Evolutionary conservation across 768 basidiomycete genomes (phyloP).

Genomic region (Fomitopsis pulvina): DNA sequence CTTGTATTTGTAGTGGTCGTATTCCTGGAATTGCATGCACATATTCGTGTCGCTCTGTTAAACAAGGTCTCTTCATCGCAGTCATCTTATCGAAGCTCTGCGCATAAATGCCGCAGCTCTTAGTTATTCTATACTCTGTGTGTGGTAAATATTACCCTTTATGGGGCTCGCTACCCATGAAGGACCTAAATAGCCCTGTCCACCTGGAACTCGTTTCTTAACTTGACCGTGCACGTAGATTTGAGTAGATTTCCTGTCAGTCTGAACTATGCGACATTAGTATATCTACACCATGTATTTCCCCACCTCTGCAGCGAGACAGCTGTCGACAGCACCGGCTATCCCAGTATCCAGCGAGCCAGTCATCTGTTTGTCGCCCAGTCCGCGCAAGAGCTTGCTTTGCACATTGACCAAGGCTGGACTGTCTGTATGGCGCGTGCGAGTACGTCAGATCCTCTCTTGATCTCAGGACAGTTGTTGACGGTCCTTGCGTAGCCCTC

Average conservation of each 20-base stretch:
- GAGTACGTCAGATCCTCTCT: constrained; percentile 63
- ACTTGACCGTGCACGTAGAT: too few species aligned
- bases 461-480: too few species aligned
- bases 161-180: too few species aligned
- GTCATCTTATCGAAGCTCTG: too few species aligned
- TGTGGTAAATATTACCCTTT: too few species aligned
- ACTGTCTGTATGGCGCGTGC: constrained; percentile 76
- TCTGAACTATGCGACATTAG: too few species aligned
- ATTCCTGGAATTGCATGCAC: neutral
- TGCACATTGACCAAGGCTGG: constrained; percentile 65
- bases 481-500: constrained; percentile 46
- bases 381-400: constrained; percentile 73
- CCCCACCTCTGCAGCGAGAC: constrained; percentile 72
- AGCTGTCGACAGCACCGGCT: constrained; percentile 61
- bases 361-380: constrained; percentile 52
- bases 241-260: neutral
- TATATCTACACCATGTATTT: constrained; percentile 69
- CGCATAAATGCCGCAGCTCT: too few species aligned
- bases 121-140: too few species aligned
- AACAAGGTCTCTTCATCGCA: too few species aligned
- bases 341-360: constrained; percentile 68
- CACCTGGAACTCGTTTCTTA: too few species aligned
- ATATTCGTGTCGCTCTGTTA: neutral
- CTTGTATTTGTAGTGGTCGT: constrained; percentile 14
- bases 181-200: too few species aligned